phyloP scores from a whole-genome alignment of 73 alveolate genomes.

The Tetrahymena borealis region DNA sequence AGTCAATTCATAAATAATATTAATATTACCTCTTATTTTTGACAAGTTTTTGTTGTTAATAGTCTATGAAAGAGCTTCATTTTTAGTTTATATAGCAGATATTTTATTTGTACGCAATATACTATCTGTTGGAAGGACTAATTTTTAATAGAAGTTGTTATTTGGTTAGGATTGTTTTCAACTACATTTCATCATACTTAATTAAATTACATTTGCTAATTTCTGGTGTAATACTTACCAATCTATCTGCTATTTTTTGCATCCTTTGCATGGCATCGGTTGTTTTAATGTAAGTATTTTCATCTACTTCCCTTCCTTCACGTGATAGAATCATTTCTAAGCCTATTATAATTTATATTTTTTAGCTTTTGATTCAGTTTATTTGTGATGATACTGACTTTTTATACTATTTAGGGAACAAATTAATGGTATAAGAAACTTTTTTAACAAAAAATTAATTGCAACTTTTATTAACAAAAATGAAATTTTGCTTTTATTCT shows the following conservation, averaged over 20 bases:
- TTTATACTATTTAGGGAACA: too few relatives aligned
- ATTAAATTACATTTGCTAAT: slow-evolving; percentile 28
- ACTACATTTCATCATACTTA: not conserved
- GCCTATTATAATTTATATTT: too few relatives aligned
- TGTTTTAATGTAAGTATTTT: slow-evolving; percentile 8
- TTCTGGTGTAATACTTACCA: slow-evolving; percentile 30
- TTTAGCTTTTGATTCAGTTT: too few relatives aligned
- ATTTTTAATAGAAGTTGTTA: slow-evolving; percentile 10
- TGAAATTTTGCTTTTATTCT: too few relatives aligned
- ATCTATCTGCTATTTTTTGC: slow-evolving; percentile 32
- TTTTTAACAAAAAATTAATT: too few relatives aligned
- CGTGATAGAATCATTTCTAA: not conserved
- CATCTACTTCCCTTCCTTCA: slow-evolving; percentile 24
- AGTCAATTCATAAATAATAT: not conserved
- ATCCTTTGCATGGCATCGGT: slow-evolving; percentile 32
- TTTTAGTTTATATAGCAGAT: not conserved
- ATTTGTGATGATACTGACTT: too few relatives aligned
- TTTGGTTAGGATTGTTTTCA: slow-evolving; percentile 9
- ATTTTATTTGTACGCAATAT: not conserved
- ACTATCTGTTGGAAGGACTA: not conserved
- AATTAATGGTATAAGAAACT: too few relatives aligned
- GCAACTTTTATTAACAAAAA: too few relatives aligned
- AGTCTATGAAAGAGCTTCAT: slow-evolving; percentile 4
- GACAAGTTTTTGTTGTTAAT: slow-evolving; percentile 16
- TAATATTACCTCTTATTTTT: not conserved